Evolutionary conservation across 768 basidiomycete species (phyloP), one percentile per base, ranked within the genome.

Genomic region (Leucosporidium yakuticum): DNA sequence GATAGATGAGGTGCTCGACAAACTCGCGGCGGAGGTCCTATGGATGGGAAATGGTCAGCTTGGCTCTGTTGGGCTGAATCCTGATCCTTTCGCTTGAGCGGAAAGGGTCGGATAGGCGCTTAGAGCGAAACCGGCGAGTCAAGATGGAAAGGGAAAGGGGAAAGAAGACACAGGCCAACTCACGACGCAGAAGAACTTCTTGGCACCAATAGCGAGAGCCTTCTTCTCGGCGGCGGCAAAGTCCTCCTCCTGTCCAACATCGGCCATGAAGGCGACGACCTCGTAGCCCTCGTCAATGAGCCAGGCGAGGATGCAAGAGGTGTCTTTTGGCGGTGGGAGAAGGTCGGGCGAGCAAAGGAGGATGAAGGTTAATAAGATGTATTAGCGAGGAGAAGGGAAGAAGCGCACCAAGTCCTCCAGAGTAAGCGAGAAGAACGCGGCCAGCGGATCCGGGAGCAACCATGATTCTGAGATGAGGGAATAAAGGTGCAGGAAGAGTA

Each of bases 301-400:
- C 95, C 95, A 99, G 62, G 91, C 91, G 75, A 98, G 88, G 81
- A 99, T 99, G 81, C 95, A 98, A 48, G 95, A 97, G 27, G 96
- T 99, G 80, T 99, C 96, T 94, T 75, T 44, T 56, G 62, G 36
- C 63, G 39, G 60, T 12, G 60, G 21, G n/a, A 53, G 31, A 15
- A 4, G n/a, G 12, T 29, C 12, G 39, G 21, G 55, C 17, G 15
- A 32, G 32, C 4, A 11, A 4, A 2, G 14, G 27, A 2, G 29
- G 25, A 19, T 25, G 1, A 6, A 7, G 15, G 8, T 19, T 25
- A 54, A 23, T 27, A 29, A 25, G n/a, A 54, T 17, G 29, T 21
- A 25, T 29, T 4, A 29, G 27, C 14, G 25, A 12, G 14, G 53
- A 54, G 53, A 6, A 29, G 53, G 3, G 53, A 54, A 53, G 31